phyloP scores from a whole-genome alignment of 192 early-diverging fungal genomes.

The Lunasporangiospora selenospora region DNA sequence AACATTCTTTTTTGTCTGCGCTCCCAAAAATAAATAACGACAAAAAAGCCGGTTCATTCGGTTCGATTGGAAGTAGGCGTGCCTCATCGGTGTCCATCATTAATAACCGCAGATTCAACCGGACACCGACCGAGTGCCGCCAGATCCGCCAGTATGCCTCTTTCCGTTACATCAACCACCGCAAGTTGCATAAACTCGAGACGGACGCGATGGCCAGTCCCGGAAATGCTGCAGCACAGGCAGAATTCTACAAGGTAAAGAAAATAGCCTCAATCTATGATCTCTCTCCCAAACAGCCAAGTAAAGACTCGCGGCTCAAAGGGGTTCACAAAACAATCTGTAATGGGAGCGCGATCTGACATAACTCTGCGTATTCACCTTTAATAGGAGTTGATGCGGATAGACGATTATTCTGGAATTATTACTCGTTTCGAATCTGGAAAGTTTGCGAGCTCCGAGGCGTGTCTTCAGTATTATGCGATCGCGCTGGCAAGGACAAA shows the following conservation, averaged over 20 bases:
- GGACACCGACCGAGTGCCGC: constrained; percentile 7
- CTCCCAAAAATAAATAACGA: neutral
- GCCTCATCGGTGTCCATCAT: neutral
- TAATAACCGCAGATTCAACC: neutral
- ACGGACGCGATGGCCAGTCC: constrained; percentile 60
- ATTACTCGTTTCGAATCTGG: constrained; percentile 62
- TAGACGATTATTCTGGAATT: constrained; percentile 58
- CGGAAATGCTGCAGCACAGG: constrained; percentile 54
- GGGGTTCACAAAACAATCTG: neutral
- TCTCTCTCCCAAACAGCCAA: neutral
- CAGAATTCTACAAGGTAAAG: constrained; percentile 62
- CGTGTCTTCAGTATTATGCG: constrained; percentile 60
- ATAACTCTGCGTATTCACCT: neutral
- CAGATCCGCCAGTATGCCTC: constrained; percentile 45
- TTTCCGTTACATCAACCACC: constrained; percentile 51
- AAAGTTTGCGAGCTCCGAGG: constrained; percentile 59
- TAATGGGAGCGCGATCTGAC: neutral
- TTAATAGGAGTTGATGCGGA: constrained; percentile 55
- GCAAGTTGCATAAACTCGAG: constrained; percentile 57
- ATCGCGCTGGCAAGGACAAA: constrained; percentile 58
- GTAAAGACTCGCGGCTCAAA: neutral
- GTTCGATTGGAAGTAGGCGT: too few species aligned
- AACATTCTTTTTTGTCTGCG: neutral
- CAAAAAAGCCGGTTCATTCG: too few species aligned
- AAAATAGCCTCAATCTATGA: too few species aligned